Conservation (phyloP, 768 basidiomycete species). For the Mycena olivaceomarginata region DNA sequence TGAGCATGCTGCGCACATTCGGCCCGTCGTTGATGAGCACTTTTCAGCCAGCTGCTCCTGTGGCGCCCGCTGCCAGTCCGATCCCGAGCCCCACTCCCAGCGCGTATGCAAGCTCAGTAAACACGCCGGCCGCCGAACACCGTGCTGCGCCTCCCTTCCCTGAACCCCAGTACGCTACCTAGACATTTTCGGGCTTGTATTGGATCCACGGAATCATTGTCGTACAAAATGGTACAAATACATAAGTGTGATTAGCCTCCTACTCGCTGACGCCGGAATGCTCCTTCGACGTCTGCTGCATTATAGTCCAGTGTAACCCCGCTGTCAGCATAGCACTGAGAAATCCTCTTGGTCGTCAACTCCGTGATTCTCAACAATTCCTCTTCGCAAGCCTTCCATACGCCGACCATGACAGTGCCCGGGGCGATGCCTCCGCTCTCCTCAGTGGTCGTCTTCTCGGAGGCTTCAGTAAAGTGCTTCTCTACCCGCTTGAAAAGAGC, state of each 20-base stretch:
- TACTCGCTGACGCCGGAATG: slow-evolving; percentile 79
- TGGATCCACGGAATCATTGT: slow-evolving; percentile 26
- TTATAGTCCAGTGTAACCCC: slow-evolving; percentile 86
- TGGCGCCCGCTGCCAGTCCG: slow-evolving; percentile 32
- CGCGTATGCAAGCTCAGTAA: slow-evolving; percentile 46
- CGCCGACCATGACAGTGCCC: slow-evolving; percentile 84
- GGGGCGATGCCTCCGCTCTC: slow-evolving; percentile 72
- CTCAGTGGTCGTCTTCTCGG: slow-evolving; percentile 78
- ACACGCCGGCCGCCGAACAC: slow-evolving; percentile 39
- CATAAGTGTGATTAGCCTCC: slow-evolving; percentile 43
- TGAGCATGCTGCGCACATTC: slow-evolving; percentile 64
- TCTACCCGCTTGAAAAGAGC: slow-evolving; percentile 93
- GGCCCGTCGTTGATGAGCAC: slow-evolving; percentile 61
- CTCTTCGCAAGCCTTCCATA: slow-evolving; percentile 95
- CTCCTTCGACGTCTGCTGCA: slow-evolving; percentile 82
- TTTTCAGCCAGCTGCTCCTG: slow-evolving; percentile 44
- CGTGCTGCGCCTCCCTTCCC: slow-evolving; percentile 60
- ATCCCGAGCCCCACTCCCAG: slow-evolving; percentile 37
- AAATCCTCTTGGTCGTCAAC: slow-evolving; percentile 79
- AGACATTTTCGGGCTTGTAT: slow-evolving; percentile 3
- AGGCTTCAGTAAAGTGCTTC: slow-evolving; percentile 94
- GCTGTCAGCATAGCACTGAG: slow-evolving; percentile 86
- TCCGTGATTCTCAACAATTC: slow-evolving; percentile 86
- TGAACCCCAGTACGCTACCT: slow-evolving; percentile 55
- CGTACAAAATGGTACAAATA: slow-evolving; percentile 35